These are phyloP conservation scores for Takakia lepidozioides DNA, from an alignment of 225 moss, liverwort and hornwort species.

Conservation along the genomic window DNA sequence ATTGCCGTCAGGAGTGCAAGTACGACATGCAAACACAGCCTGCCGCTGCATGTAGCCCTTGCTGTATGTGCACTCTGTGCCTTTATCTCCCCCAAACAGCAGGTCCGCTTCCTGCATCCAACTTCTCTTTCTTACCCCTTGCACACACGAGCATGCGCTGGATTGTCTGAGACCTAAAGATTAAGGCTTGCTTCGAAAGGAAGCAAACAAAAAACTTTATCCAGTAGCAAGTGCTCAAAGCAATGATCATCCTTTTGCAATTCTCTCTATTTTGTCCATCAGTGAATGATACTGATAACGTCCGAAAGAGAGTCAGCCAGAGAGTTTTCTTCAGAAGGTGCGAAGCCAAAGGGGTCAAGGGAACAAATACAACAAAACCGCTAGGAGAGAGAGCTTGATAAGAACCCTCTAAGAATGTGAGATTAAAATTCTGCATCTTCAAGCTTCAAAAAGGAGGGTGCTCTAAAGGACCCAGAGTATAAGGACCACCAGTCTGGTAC, in stretches of 20 bases:
- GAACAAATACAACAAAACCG: too few relatives aligned
- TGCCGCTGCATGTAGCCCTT: constrained; percentile 87
- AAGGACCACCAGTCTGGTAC: too few relatives aligned
- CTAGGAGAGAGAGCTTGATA: too few relatives aligned
- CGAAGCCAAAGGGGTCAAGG: too few relatives aligned
- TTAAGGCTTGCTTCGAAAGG: neutral
- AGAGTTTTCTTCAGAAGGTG: neutral
- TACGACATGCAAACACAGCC: constrained; percentile 87
- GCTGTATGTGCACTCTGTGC: constrained; percentile 84
- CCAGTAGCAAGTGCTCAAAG: neutral
- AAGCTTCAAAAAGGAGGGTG: too few relatives aligned
- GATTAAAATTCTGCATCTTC: too few relatives aligned
- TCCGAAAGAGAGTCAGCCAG: too few relatives aligned
- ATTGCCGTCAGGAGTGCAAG: constrained; percentile 60
- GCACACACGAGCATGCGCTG: too few relatives aligned
- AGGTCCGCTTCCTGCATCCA: constrained; percentile 67
- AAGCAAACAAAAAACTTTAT: neutral
- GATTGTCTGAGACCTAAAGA: constrained; percentile 6
- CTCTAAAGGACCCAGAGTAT: too few relatives aligned
- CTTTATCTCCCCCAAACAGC: constrained; percentile 86
- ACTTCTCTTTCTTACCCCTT: neutral
- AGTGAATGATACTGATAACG: too few relatives aligned
- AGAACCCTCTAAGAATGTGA: too few relatives aligned
- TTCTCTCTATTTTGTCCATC: neutral
- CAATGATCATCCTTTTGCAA: neutral